Conservation (phyloP, 768 basidiomycete species). For the Tylopilus intermedius region DNA sequence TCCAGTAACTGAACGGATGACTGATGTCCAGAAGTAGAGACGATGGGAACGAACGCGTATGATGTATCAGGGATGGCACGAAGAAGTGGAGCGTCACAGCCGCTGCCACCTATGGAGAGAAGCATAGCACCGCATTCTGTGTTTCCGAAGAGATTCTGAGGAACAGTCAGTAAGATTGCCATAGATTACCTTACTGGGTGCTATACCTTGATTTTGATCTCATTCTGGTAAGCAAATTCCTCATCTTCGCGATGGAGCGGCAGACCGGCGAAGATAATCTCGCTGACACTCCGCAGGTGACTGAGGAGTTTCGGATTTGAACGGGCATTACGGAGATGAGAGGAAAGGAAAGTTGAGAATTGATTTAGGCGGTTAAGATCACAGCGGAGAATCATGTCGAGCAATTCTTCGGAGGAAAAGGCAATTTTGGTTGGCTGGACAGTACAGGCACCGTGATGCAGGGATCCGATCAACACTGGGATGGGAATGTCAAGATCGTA, state of each 20-base stretch:
- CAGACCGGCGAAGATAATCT: conserved; percentile 63
- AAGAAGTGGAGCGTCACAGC: conserved; percentile 48
- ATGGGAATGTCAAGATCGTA: conserved; percentile 17
- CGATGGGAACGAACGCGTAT: conserved; percentile 63
- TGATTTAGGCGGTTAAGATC: conserved; percentile 72
- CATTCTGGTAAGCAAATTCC: conserved; percentile 61
- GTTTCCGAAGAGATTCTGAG: conserved; percentile 73
- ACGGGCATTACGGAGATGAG: conserved; percentile 57
- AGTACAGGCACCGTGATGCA: conserved; percentile 70
- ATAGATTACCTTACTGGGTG: conserved; percentile 11
- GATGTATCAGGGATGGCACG: conserved; percentile 55
- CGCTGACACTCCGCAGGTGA: conserved; percentile 51
- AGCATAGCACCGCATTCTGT: conserved; percentile 78
- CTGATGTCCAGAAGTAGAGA: conserved; percentile 43
- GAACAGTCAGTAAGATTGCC: not conserved
- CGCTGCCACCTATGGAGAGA: conserved; percentile 51
- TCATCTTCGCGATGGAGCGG: conserved; percentile 64
- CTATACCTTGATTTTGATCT: conserved; percentile 59
- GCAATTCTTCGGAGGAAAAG: conserved; percentile 64
- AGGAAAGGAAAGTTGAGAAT: conserved; percentile 64
- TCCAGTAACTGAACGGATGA: conserved; percentile 58
- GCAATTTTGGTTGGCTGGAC: conserved; percentile 63
- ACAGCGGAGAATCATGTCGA: conserved; percentile 65
- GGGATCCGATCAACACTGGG: conserved; percentile 59
- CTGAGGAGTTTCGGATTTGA: conserved; percentile 56